Percentiles rank a stretch among this genome's conserved stretches.
These are phyloP conservation scores for Phytophthora aleatoria DNA, from an alignment of 352 stramenopile genomes.

Conservation along the genomic window DNA sequence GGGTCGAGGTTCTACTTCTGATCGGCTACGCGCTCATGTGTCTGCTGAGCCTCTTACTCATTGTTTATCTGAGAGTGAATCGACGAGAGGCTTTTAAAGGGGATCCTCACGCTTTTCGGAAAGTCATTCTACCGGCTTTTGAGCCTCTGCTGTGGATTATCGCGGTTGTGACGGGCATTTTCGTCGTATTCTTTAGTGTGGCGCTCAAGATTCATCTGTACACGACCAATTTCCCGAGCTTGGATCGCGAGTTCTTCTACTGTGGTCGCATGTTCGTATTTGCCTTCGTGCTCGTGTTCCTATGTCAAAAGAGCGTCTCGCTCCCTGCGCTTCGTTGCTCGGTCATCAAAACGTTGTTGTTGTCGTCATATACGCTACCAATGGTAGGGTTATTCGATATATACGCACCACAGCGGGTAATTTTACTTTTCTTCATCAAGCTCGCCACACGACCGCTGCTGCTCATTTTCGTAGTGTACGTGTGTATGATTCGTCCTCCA, in stretches of 20 bases:
- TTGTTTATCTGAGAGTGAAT: conserved; percentile 40
- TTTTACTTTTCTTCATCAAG: conserved; percentile 27
- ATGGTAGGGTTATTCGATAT: conserved; percentile 26
- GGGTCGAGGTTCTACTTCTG: conserved; percentile 33
- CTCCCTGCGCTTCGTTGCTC: conserved; percentile 39
- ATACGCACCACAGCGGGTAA: neutral
- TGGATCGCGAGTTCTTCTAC: conserved; percentile 44
- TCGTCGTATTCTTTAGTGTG: conserved; percentile 45
- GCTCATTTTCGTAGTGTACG: conserved; percentile 30
- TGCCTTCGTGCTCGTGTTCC: conserved; percentile 43
- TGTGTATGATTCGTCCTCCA: conserved; percentile 30
- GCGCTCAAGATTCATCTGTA: conserved; percentile 34
- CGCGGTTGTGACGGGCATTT: conserved; percentile 23
- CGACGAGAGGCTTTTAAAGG: conserved; percentile 41
- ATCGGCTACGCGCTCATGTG: conserved; percentile 43
- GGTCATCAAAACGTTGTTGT: conserved; percentile 33
- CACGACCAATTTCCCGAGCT: conserved; percentile 18
- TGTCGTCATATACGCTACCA: conserved; percentile 48
- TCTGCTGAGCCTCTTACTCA: conserved; percentile 29
- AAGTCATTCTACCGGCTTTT: conserved; percentile 56
- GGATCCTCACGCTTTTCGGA: conserved; percentile 31
- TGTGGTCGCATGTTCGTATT: conserved; percentile 53
- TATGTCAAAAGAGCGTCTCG: conserved; percentile 63
- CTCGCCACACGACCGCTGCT: conserved; percentile 21
- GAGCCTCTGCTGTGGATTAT: conserved; percentile 55